Base-by-base conservation (phyloP, 768 basidiomycete genomes). In the Leucocoprinus sp. region DNA sequence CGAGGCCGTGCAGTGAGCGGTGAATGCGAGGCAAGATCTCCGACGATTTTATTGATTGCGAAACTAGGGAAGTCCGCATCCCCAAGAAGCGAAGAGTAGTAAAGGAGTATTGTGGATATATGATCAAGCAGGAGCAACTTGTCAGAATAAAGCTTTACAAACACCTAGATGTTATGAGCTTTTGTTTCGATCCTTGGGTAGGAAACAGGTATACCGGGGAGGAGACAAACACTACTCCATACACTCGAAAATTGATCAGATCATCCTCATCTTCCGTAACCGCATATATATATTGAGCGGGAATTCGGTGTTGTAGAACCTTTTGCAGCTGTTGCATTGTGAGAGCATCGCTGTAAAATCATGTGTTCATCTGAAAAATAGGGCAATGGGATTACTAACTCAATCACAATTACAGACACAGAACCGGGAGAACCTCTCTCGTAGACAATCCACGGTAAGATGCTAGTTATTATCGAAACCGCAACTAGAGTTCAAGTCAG, bases 21-120 rank as follows among this genome's bases (percentile, higher is more conserved):
- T 7, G 66, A 59, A 26, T 60, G 49, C 40, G 59, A 62, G 57
- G 71, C 74, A 51, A 70, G 71, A 45, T 72, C 65, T 28, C 61
- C 59, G 66, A 76, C 70, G 36, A 76, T 51, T 49, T 67, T 67
- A 21, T 67, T 57, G 37, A 63, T 31, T 31, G 11, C 4, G 14
- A 14, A 8, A 12, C 11, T 4, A 12, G 31, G 14, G 4, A 4
- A 4, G 14, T 8, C 9, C 14, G 9, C 11, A 14, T 8, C 4
- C 11, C 31, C 31, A 14, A 31, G n/a, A 14, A 31, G 56, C 26
- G 56, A 55, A 8, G 55, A 36, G 38, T 70, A n/a, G 11, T n/a
- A 31, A 14, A 31, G n/a, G 31, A 31, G 31, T 4, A 31, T 31
- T n/a, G 31, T 14, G n/a, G 31, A 31, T 31, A 31, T 31, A 4